Conservation (phyloP, 2,329 filamentous ascomycete genomes). For the Verticillium longisporum region DNA sequence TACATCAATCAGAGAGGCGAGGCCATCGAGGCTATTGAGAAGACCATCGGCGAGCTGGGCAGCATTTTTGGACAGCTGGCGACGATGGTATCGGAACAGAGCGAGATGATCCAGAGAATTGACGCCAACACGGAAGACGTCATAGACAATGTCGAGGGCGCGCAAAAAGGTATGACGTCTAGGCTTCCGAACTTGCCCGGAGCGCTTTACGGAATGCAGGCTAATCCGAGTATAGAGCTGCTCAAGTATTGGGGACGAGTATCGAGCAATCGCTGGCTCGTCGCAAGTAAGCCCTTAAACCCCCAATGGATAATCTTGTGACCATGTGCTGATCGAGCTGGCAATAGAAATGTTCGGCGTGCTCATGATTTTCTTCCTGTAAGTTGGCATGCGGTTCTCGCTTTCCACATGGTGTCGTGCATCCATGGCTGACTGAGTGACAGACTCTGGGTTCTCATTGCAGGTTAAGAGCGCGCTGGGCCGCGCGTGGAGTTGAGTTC, state of each 20-base stretch:
- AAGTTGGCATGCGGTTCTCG: slow-evolving; percentile 21
- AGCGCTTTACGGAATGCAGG: neutral
- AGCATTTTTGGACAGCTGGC: slow-evolving; percentile 89
- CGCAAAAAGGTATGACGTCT: slow-evolving; percentile 52
- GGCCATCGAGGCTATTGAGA: slow-evolving; percentile 94
- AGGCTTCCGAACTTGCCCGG: neutral
- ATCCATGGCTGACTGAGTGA: slow-evolving; percentile 2
- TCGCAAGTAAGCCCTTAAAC: slow-evolving; percentile 49
- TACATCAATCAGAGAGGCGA: slow-evolving; percentile 93
- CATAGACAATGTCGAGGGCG: slow-evolving; percentile 96
- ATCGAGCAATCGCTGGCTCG: slow-evolving; percentile 89
- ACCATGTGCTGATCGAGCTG: neutral
- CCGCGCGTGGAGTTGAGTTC: slow-evolving; percentile 3
- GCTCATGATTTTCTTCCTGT: slow-evolving; percentile 87
- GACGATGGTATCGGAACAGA: slow-evolving; percentile 95
- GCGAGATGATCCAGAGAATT: slow-evolving; percentile 95
- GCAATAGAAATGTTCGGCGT: slow-evolving; percentile 65
- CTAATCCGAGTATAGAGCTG: slow-evolving; percentile 47
- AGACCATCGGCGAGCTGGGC: slow-evolving; percentile 87
- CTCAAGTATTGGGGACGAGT: slow-evolving; percentile 96
- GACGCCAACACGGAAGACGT: slow-evolving; percentile 97
- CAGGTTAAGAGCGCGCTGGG: slow-evolving; percentile 29
- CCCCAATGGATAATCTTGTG: neutral
- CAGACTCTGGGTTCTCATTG: slow-evolving; percentile 62
- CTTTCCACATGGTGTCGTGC: neutral